phyloP scores from a whole-genome alignment of 306 rosid species.

The Spatholobus suberectus region DNA sequence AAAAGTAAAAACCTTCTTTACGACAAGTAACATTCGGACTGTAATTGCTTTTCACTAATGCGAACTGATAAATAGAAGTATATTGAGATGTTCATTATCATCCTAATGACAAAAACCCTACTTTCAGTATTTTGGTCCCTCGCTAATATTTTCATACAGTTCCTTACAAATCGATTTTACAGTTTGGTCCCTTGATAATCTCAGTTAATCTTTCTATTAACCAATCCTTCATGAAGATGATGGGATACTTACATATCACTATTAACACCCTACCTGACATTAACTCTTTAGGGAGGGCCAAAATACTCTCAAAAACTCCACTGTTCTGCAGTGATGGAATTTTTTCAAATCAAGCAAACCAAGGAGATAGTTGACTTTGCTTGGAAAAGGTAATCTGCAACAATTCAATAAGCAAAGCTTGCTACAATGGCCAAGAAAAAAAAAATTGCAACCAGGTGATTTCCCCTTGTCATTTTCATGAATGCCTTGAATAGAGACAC shows the following conservation, averaged over 20 bases:
- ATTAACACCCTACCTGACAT: background rate
- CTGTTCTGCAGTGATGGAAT: conserved; percentile 71
- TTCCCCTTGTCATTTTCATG: conserved; percentile 75
- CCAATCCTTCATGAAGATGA: background rate
- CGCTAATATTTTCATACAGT: background rate
- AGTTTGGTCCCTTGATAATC: background rate
- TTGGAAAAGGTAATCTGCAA: conserved; percentile 73
- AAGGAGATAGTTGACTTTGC: conserved; percentile 47
- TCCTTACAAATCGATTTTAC: background rate
- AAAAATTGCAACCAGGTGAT: conserved; percentile 70
- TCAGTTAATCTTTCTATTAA: background rate
- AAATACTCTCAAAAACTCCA: background rate
- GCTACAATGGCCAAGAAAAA: conserved; percentile 50
- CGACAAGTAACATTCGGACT: background rate
- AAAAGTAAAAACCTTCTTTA: background rate
- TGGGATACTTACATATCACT: background rate
- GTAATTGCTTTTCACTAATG: background rate
- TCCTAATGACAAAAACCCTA: background rate
- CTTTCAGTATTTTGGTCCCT: background rate
- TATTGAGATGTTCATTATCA: too few species aligned
- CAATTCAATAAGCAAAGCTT: conserved; percentile 66
- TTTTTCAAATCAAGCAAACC: conserved; percentile 56
- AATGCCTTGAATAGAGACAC: conserved; percentile 86
- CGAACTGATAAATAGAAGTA: background rate
- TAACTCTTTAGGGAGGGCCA: background rate